These are phyloP conservation scores for Mycena citricolor DNA, from an alignment of 1,284 basidiomycete species.

Conservation along the genomic window DNA sequence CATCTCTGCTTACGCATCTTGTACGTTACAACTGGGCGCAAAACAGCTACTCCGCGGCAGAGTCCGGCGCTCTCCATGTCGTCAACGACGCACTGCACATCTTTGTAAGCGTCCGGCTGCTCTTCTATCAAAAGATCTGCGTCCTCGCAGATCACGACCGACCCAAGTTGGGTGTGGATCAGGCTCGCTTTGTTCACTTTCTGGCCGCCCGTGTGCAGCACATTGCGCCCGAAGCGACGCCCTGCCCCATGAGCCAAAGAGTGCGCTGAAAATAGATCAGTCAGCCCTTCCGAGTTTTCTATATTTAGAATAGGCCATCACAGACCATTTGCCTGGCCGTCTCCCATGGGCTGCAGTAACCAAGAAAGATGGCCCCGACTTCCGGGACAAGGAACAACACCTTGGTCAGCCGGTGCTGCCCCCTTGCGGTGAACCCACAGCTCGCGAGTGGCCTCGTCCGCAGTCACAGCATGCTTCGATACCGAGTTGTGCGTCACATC, in stretches of 20 bases:
- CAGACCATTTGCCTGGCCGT: slow-evolving; percentile 36
- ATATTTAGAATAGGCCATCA: not conserved
- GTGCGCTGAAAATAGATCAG: slow-evolving; percentile 26
- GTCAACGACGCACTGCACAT: slow-evolving; percentile 34
- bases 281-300: not conserved
- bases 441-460: slow-evolving; percentile 23
- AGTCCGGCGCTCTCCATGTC: slow-evolving; percentile 34
- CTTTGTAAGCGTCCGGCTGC: slow-evolving; percentile 40
- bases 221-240: slow-evolving; percentile 34
- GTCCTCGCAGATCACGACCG: slow-evolving; percentile 37
- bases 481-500: slow-evolving; percentile 42
- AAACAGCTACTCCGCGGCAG: slow-evolving; percentile 30
- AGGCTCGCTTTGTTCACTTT: slow-evolving; percentile 32
- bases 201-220: slow-evolving; percentile 30
- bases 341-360: slow-evolving; percentile 35
- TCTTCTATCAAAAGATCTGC: slow-evolving; percentile 37
- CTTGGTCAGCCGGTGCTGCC: slow-evolving; percentile 37
- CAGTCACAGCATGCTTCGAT: slow-evolving; percentile 25
- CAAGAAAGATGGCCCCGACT: slow-evolving; percentile 38
- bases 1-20: slow-evolving; percentile 20
- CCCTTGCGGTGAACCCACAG: slow-evolving; percentile 41
- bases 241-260: slow-evolving; percentile 42
- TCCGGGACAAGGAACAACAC: slow-evolving; percentile 37
- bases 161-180: slow-evolving; percentile 35
- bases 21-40: slow-evolving; percentile 22